Evolutionary conservation across 2,329 filamentous ascomycete genomes (phyloP).

Genomic region (Xylaria sp.): DNA sequence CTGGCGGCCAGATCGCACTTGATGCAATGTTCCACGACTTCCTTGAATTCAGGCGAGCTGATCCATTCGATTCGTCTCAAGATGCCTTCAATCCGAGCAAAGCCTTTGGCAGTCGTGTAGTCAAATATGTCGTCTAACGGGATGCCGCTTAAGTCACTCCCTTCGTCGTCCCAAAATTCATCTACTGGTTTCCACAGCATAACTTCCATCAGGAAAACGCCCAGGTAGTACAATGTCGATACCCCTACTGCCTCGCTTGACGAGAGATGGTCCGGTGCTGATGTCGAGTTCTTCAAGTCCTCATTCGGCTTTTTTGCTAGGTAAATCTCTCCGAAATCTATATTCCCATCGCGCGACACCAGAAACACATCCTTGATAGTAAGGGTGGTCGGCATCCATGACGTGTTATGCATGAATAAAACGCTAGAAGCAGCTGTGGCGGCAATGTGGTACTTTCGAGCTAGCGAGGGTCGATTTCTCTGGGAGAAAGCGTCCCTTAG

Average conservation of each 20-base stretch:
- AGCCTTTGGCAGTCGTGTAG: conserved; percentile 27
- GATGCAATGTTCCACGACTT: conserved; percentile 34
- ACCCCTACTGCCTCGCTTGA: conserved; percentile 20
- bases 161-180: conserved; percentile 33
- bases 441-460: conserved; percentile 39
- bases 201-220: conserved; percentile 34
- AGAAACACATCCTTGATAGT: conserved; percentile 39
- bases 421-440: conserved; percentile 40
- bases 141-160: conserved; percentile 12
- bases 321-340: conserved; percentile 35
- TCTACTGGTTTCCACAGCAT: conserved; percentile 36
- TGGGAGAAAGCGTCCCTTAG: conserved; percentile 25
- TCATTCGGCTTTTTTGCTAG: conserved; percentile 27
- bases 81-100: conserved; percentile 25
- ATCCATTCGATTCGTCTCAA: conserved; percentile 29
- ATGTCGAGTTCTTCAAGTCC: background rate
- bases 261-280: background rate
- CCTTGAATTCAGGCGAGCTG: conserved; percentile 20
- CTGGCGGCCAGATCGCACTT: conserved; percentile 33
- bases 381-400: conserved; percentile 39
- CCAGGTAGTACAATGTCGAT: conserved; percentile 27
- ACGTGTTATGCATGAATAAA: conserved; percentile 42
- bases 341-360: conserved; percentile 26
- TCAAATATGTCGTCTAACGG: conserved; percentile 32
- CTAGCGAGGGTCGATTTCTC: conserved; percentile 22